phyloP scores from a whole-genome alignment of 108 stramenopile genomes.

The Schizochytrium sp. region DNA sequence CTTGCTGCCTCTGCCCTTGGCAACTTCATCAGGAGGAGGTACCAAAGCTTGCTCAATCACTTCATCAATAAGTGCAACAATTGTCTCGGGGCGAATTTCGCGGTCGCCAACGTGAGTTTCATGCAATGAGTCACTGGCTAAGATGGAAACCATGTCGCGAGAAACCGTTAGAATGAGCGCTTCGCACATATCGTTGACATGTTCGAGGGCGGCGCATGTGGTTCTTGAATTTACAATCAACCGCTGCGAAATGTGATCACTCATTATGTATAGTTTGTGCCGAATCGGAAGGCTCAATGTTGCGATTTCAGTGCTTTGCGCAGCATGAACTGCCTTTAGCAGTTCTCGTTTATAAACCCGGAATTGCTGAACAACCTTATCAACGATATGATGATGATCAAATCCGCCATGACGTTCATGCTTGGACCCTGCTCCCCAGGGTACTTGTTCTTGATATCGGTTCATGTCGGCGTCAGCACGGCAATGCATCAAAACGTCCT shows the following conservation, averaged over 20 bases:
- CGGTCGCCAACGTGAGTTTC: not conserved
- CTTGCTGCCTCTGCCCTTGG: not conserved
- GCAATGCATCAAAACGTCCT: not conserved
- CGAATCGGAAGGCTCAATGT: not conserved
- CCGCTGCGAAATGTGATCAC: slow-evolving; percentile 21
- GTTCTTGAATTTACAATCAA: slow-evolving; percentile 8
- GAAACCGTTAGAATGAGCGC: not conserved
- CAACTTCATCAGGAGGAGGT: not conserved
- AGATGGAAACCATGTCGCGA: not conserved
- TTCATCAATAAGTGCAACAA: slow-evolving; percentile 7
- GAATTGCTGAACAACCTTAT: slow-evolving; percentile 37
- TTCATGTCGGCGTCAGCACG: not conserved
- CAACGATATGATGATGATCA: not conserved
- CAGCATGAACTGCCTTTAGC: not conserved
- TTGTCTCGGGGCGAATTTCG: not conserved
- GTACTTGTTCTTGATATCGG: not conserved
- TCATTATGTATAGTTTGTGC: slow-evolving; percentile 29
- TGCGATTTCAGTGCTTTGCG: slow-evolving; percentile 38
- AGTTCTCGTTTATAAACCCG: not conserved
- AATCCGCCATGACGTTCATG: not conserved
- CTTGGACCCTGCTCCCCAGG: not conserved
- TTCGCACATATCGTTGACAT: slow-evolving; percentile 47
- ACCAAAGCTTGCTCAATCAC: slow-evolving; percentile 37
- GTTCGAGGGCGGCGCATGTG: not conserved
- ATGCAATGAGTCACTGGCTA: not conserved